Conservation (phyloP, 2,329 filamentous ascomycete species). For the Ceratocystiopsis minuta region DNA sequence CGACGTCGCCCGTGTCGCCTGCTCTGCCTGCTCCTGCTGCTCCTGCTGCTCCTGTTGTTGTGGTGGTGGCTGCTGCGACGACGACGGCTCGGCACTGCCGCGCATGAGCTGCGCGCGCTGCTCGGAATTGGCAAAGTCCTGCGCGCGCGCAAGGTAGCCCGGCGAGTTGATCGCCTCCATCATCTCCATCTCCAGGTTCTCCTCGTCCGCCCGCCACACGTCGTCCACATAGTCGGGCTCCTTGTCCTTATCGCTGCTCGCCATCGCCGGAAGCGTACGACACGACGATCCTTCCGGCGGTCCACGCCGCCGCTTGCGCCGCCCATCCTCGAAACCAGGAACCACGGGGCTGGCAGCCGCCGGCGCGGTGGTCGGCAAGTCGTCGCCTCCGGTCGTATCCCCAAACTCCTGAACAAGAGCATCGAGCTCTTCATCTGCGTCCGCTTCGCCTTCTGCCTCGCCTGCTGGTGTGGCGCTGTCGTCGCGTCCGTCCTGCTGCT, state of each 20-base stretch:
- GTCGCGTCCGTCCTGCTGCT: too few relatives aligned
- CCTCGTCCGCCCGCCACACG: conserved; percentile 45
- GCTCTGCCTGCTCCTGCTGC: too few relatives aligned
- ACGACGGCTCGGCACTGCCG: too few relatives aligned
- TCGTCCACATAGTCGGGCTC: conserved; percentile 39
- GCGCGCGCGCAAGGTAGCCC: conserved; percentile 34
- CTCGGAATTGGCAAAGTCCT: conserved; percentile 38
- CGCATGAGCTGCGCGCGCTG: conserved; percentile 25
- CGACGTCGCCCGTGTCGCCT: too few relatives aligned
- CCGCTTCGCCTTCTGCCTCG: conserved; percentile 3
- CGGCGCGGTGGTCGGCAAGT: conserved; percentile 4
- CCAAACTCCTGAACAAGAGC: conserved; percentile 26
- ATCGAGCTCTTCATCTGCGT: conserved; percentile 17
- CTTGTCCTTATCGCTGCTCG: conserved; percentile 6
- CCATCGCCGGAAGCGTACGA: conserved; percentile 7
- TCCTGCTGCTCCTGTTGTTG: too few relatives aligned
- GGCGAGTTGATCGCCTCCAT: conserved; percentile 48
- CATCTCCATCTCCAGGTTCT: conserved; percentile 51
- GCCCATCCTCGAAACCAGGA: too few relatives aligned
- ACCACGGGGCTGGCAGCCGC: too few relatives aligned
- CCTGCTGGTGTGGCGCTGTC: not conserved
- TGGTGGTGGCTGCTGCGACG: too few relatives aligned
- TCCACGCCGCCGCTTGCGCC: conserved; percentile 2
- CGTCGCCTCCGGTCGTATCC: conserved; percentile 15
- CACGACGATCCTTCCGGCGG: conserved; percentile 8